Percentiles rank a stretch among this genome's conserved stretches.
These are phyloP conservation scores for Ophiorrhiza pumila DNA, from an alignment of 257 asterid species.

Conservation along the genomic window DNA sequence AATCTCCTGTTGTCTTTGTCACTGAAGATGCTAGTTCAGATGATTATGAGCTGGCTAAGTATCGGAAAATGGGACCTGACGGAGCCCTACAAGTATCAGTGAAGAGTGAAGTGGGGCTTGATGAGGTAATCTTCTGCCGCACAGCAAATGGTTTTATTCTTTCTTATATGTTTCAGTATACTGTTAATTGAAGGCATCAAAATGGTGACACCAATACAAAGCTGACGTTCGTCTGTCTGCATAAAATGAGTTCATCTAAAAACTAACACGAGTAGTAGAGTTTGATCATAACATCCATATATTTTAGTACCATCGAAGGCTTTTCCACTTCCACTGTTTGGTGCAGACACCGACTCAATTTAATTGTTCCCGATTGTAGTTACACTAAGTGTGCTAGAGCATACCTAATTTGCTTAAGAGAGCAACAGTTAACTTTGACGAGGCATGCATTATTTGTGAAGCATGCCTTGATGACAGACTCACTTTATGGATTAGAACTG, in stretches of 20 bases:
- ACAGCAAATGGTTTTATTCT: conserved; percentile 17
- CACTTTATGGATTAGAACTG: neutral
- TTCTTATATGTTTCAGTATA: neutral
- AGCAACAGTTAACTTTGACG: no score
- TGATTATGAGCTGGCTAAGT: conserved; percentile 60
- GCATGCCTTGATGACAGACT: neutral
- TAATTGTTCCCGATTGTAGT: neutral
- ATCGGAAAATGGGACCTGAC: conserved; percentile 80
- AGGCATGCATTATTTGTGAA: no score
- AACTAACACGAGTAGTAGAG: no score
- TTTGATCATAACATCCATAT: neutral
- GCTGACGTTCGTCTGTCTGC: neutral
- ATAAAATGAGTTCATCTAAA: neutral
- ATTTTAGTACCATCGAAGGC: neutral
- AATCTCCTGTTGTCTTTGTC: conserved; percentile 59
- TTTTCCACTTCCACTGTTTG: neutral
- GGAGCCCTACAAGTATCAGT: conserved; percentile 81
- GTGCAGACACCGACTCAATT: neutral
- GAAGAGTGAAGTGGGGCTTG: conserved; percentile 56
- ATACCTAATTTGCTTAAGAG: neutral
- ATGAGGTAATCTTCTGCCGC: conserved; percentile 47
- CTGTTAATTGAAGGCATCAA: neutral
- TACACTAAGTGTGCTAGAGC: neutral
- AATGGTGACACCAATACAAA: neutral
- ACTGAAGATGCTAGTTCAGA: conserved; percentile 62